These are phyloP conservation scores for Backusella australiensis DNA, from an alignment of 192 early-diverging fungal species.

Conservation along the genomic window DNA sequence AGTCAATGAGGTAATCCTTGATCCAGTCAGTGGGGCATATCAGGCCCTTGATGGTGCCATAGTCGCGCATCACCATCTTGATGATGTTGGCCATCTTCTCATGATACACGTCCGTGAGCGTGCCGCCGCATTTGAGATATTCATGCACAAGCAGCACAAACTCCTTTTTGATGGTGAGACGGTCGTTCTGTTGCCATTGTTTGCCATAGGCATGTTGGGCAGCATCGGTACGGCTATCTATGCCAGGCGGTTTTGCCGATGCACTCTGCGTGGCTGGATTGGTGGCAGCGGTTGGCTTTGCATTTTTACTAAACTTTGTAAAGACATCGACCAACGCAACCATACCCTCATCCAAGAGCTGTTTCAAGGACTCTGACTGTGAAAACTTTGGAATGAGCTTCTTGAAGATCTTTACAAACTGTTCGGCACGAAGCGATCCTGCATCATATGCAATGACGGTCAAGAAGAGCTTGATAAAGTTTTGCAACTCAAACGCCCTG, in stretches of 20 bases:
- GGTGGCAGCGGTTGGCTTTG: constrained; percentile 35
- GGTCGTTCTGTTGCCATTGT: constrained; percentile 58
- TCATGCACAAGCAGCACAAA: constrained; percentile 46
- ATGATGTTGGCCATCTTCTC: constrained; percentile 47
- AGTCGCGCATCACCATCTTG: constrained; percentile 46
- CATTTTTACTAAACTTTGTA: constrained; percentile 45
- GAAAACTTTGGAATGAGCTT: constrained; percentile 39
- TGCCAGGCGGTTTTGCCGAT: neutral
- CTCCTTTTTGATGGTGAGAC: constrained; percentile 52
- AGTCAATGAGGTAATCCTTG: constrained; percentile 45
- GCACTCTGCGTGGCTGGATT: neutral
- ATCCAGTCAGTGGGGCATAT: constrained; percentile 45
- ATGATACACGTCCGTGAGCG: constrained; percentile 43
- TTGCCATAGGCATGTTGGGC: constrained; percentile 43
- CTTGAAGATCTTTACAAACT: constrained; percentile 49
- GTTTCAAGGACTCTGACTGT: constrained; percentile 9
- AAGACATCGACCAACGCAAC: constrained; percentile 51
- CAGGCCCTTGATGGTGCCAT: constrained; percentile 31
- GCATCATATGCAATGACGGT: constrained; percentile 59
- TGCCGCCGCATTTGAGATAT: constrained; percentile 43
- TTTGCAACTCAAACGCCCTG: constrained; percentile 40
- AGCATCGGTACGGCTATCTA: neutral
- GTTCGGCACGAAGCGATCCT: constrained; percentile 52
- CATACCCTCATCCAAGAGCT: constrained; percentile 39
- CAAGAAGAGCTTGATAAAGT: constrained; percentile 56